Base-by-base conservation (phyloP, 176 grass and related monocot species). In the Cenchrus americanus region DNA sequence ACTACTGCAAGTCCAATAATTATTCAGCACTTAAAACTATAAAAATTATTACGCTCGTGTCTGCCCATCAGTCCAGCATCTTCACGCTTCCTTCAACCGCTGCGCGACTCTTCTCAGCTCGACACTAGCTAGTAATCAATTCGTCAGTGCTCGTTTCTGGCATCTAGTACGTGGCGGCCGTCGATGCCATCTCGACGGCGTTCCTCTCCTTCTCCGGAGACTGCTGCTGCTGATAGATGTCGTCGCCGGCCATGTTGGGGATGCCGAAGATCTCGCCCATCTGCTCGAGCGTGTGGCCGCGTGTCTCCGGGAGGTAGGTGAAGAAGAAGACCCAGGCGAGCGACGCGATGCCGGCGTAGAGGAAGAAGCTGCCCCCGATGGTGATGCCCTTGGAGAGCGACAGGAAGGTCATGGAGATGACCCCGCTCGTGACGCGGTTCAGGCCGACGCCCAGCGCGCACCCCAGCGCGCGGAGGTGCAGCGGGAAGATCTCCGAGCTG, bases 391-490 rank as follows among this genome's bases (percentile, higher is more conserved):
- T 89, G 73, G 73, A 83, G 11, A 92, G 83, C 5, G 90, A 89
- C 58, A 92, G 68, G 71, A 92, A 92, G 46, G 90, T 89, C 90
- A 92, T 89, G 87, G 90, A 89, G 3, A 92, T 61, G 34, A 81
- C 83, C 41, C 87, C 90, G 67, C 87, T 92, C 4, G 83, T 89
- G 42, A 92, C 59, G 32, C 90, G 87, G 83, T 92, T 92, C 48
- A 92, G 3, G 0, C 79, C 87, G 2, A 88, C 90, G 65, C 60
- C 87, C 6, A 92, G 80, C 44, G 73, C 47, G 50, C 73, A 80
- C 13, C 87, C 90, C 46, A 62, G 88, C 10, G 88, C 77, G 43
- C 88, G 72, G 37, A 90, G 83, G 62, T 78, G 79, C 14, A 92
- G 83, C 63, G 90, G 90, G 60, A 89, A 89, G 53, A 92, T 89